phyloP scores from a whole-genome alignment of 768 basidiomycete species.

The Podaxis pistillaris region DNA sequence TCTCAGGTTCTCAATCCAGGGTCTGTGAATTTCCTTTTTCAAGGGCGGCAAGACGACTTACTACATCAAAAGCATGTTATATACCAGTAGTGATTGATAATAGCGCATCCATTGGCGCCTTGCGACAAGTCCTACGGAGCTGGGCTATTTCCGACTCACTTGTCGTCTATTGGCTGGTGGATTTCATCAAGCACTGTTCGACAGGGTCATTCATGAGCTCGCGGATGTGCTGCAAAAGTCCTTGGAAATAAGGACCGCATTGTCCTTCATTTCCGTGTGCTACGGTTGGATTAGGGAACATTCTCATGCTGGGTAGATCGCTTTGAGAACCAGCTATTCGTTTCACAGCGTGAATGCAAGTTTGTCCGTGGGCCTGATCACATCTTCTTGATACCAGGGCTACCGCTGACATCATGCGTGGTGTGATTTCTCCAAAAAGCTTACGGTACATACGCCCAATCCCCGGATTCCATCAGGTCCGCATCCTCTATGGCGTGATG shows the following conservation, averaged over 20 bases:
- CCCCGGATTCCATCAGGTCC: not conserved
- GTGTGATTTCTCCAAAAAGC: conserved; percentile 1
- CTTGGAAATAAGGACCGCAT: conserved; percentile 4
- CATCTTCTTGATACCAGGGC: not conserved
- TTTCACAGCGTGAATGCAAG: not conserved
- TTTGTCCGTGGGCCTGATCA: not conserved
- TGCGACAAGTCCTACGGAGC: not conserved
- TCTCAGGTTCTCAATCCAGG: not conserved
- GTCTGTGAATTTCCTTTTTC: not conserved
- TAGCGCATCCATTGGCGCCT: not conserved
- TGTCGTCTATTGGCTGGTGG: not conserved
- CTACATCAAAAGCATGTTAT: not conserved
- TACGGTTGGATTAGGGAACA: not conserved
- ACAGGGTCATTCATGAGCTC: not conserved
- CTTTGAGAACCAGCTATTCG: not conserved
- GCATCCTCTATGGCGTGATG: not conserved
- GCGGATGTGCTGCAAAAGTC: not conserved
- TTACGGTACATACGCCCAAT: conserved; percentile 8
- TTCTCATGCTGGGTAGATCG: not conserved
- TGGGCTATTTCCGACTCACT: not conserved
- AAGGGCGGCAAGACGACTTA: no score
- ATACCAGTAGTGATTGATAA: not conserved
- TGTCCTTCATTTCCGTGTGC: conserved; percentile 1
- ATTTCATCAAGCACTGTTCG: not conserved
- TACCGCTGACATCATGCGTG: conserved; percentile 1